Conservation (phyloP, 2,329 filamentous ascomycete species). For the Pyrenophora graminea region DNA sequence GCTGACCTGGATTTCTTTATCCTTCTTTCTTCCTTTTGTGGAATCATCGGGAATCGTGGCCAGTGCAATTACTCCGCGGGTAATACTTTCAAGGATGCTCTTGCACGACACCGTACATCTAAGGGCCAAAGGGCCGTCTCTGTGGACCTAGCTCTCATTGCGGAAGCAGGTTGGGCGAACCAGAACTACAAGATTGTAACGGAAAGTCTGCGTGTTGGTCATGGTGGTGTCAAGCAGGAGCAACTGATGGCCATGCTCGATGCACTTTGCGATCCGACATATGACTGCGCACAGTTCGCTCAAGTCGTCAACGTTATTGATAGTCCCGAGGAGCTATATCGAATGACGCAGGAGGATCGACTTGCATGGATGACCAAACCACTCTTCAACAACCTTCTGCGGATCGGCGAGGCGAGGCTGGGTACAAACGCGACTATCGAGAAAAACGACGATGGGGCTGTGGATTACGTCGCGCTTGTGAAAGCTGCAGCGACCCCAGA, state of each 20-base stretch:
- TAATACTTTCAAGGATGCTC: constrained; percentile 13
- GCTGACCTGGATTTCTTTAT: constrained; percentile 22
- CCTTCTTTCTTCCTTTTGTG: constrained; percentile 23
- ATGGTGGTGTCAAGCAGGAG: not conserved
- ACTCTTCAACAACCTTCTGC: not conserved
- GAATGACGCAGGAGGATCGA: not conserved
- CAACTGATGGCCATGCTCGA: not conserved
- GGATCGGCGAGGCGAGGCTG: not conserved
- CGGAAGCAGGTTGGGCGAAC: not conserved
- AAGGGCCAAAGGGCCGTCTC: constrained; percentile 9
- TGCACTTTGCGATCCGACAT: not conserved
- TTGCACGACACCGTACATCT: constrained; percentile 8
- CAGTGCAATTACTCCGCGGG: constrained; percentile 31
- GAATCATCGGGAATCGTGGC: constrained; percentile 18
- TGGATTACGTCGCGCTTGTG: not conserved
- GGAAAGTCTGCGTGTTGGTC: not conserved
- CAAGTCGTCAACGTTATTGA: not conserved
- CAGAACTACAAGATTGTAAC: not conserved
- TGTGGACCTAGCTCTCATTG: constrained; percentile 4
- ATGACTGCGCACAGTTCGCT: not conserved
- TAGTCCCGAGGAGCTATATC: not conserved
- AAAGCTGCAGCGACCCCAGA: not conserved
- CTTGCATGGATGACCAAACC: not conserved
- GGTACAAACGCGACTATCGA: not conserved
- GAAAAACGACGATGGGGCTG: not conserved